Percentiles rank a stretch among this genome's conserved stretches.
Conservation (phyloP, 805 yeast species). For the Candida jianshihensis region DNA sequence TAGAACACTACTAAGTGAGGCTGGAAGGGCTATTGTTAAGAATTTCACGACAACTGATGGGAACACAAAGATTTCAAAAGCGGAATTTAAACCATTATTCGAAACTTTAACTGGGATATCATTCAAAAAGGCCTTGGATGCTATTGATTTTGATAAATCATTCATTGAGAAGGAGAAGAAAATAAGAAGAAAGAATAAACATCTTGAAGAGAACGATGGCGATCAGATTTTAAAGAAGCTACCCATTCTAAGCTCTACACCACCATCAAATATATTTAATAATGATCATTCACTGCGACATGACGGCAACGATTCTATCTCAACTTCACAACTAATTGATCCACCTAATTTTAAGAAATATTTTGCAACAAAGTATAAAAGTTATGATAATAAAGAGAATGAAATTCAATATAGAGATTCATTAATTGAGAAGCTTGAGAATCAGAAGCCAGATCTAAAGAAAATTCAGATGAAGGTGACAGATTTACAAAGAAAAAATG, state of each 20-base stretch:
- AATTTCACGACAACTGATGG: constrained; percentile 25
- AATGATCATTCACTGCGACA: not conserved
- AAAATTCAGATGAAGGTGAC: constrained; percentile 5
- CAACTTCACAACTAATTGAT: constrained; percentile 1
- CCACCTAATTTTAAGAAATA: constrained; percentile 17
- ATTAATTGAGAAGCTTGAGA: constrained; percentile 16
- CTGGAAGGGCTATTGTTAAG: constrained; percentile 20
- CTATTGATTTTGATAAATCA: constrained; percentile 9
- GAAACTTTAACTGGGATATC: constrained; percentile 26
- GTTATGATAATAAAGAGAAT: constrained; percentile 17
- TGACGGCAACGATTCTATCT: not conserved
- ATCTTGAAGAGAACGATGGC: constrained; percentile 2
- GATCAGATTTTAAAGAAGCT: constrained; percentile 4
- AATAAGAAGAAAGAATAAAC: too few relatives aligned
- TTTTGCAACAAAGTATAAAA: constrained; percentile 11
- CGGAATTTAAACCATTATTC: constrained; percentile 26
- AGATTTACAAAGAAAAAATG: constrained; percentile 3
- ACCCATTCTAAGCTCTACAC: constrained; percentile 3
- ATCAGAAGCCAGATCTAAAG: constrained; percentile 5
- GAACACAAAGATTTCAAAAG: constrained; percentile 24
- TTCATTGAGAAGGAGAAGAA: constrained; percentile 2
- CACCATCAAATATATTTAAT: not conserved
- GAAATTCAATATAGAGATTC: constrained; percentile 21
- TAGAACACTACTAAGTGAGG: constrained; percentile 19
- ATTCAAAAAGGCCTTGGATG: constrained; percentile 22